Evolutionary conservation across 345 rosid genomes (phyloP).

Genomic region (Camelina hispida): DNA sequence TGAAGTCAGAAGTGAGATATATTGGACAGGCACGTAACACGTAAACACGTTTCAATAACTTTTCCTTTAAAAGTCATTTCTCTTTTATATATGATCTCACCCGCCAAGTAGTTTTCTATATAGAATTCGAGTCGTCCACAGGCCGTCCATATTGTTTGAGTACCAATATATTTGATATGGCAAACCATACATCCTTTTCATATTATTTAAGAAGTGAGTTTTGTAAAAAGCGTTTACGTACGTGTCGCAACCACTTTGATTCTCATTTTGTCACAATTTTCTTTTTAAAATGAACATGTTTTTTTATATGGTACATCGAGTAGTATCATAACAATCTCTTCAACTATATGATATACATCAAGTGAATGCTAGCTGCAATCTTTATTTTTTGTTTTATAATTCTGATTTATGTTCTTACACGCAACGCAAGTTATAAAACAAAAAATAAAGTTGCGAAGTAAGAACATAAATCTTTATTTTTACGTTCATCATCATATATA

Average conservation of each 20-base stretch:
- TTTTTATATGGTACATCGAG: not conserved
- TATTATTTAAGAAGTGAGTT: not conserved
- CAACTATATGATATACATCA: not conserved
- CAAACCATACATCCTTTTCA: not conserved
- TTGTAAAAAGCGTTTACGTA: not conserved
- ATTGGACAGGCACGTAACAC: conserved; percentile 27
- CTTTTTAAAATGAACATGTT: not conserved
- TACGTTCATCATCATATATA: too few species aligned
- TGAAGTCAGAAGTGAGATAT: not conserved
- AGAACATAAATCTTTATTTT: too few species aligned
- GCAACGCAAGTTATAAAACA: too few species aligned
- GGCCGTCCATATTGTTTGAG: too few species aligned
- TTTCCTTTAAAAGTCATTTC: conserved; percentile 8
- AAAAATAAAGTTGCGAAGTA: too few species aligned
- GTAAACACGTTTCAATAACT: conserved; percentile 34
- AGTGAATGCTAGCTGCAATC: not conserved
- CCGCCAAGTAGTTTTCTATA: not conserved
- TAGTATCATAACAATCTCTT: not conserved
- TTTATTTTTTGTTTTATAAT: not conserved
- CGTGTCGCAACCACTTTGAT: not conserved
- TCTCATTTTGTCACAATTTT: not conserved
- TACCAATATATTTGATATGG: not conserved
- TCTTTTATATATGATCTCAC: conserved; percentile 15
- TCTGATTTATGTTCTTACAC: too few species aligned
- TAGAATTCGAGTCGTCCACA: conserved; percentile 1